Conservation (phyloP, 352 stramenopile species). For the Phytophthora podocarpi region DNA sequence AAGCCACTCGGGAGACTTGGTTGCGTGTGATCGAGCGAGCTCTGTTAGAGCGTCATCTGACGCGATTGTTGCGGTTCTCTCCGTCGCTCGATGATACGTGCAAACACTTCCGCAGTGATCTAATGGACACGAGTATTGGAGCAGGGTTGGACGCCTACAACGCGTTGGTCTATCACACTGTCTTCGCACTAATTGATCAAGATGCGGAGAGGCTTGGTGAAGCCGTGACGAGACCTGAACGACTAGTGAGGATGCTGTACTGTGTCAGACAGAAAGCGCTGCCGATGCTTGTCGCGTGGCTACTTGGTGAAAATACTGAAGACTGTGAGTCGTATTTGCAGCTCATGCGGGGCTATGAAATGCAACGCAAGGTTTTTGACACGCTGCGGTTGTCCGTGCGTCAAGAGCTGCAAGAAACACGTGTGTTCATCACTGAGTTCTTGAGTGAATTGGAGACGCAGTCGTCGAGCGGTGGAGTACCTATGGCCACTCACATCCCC, state of each 20-base stretch:
- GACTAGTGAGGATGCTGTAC: not conserved
- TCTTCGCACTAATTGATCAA: constrained; percentile 9
- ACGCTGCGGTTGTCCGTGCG: not conserved
- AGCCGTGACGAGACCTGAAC: not conserved
- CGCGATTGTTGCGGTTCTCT: constrained; percentile 12
- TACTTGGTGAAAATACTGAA: not conserved
- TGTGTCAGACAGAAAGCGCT: constrained; percentile 7
- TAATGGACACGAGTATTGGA: not conserved
- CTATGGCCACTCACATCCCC: constrained; percentile 16
- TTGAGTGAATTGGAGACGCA: constrained; percentile 5
- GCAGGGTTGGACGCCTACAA: not conserved
- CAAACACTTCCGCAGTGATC: not conserved
- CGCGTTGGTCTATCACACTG: not conserved
- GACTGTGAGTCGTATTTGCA: not conserved
- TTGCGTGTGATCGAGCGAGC: constrained; percentile 2
- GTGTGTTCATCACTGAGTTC: constrained; percentile 7
- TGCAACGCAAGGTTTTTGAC: not conserved
- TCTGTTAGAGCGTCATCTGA: constrained; percentile 15
- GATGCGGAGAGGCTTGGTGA: not conserved
- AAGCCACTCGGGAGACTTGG: constrained; percentile 10
- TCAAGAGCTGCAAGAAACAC: constrained; percentile 4
- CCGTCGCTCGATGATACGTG: constrained; percentile 14
- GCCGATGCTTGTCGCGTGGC: constrained; percentile 13
- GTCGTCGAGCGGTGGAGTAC: not conserved
- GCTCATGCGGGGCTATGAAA: not conserved